phyloP scores from a whole-genome alignment of 805 yeast species.

The Hermanozyma aechmeae region DNA sequence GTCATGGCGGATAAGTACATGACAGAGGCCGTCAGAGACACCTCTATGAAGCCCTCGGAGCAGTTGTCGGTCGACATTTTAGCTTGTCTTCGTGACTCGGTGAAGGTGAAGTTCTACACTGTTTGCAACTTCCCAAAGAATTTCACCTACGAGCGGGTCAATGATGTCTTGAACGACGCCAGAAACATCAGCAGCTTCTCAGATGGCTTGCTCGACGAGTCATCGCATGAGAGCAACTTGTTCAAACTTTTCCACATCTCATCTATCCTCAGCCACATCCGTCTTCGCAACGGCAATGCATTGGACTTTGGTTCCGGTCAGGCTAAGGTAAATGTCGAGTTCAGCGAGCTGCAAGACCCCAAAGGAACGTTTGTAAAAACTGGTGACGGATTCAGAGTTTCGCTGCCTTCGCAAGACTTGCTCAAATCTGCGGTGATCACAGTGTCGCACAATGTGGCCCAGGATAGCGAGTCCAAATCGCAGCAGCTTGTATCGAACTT shows the following conservation, averaged over 20 bases:
- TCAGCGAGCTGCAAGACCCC: neutral
- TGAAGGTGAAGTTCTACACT: conserved; percentile 14
- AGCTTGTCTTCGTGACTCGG: conserved; percentile 5
- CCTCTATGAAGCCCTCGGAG: conserved; percentile 5
- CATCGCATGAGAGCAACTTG: conserved; percentile 16
- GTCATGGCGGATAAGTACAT: conserved; percentile 1
- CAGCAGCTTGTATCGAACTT: conserved; percentile 67
- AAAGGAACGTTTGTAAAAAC: too few relatives aligned
- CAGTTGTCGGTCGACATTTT: too few relatives aligned
- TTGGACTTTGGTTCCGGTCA: conserved; percentile 10
- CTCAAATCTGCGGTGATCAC: conserved; percentile 6
- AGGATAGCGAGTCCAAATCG: conserved; percentile 32
- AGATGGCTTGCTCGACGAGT: conserved; percentile 4
- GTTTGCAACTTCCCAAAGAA: conserved; percentile 23
- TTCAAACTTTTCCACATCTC: conserved; percentile 19
- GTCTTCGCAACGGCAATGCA: conserved; percentile 15
- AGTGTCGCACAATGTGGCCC: conserved; percentile 7
- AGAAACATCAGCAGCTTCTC: conserved; percentile 5
- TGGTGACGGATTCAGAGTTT: too few relatives aligned
- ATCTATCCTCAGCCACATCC: conserved; percentile 12
- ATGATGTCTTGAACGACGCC: conserved; percentile 32
- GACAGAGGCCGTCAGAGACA: neutral
- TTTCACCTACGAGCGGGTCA: conserved; percentile 58
- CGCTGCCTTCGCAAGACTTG: too few relatives aligned
- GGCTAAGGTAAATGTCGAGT: conserved; percentile 10